These are phyloP conservation scores for Conringia planisiliqua DNA, from an alignment of 345 rosid species.

Conservation along the genomic window DNA sequence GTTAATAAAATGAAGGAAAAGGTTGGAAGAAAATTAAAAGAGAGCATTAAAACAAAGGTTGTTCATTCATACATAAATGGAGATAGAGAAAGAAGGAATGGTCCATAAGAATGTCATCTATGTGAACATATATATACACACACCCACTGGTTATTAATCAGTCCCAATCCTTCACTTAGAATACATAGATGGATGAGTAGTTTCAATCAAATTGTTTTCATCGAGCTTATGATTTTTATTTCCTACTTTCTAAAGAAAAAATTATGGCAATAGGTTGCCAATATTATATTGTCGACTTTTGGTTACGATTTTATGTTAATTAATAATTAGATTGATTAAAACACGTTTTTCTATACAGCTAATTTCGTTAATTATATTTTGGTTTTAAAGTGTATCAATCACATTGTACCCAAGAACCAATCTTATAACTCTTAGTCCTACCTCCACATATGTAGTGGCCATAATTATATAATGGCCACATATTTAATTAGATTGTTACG, in stretches of 20 bases:
- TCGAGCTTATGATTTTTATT: background rate
- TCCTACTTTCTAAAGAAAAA: too few species aligned
- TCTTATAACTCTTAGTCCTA: conserved; percentile 20
- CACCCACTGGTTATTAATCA: background rate
- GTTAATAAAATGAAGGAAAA: background rate
- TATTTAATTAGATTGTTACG: conserved; percentile 22
- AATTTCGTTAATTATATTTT: background rate
- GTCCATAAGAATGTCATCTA: conserved; percentile 32
- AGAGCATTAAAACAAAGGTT: conserved; percentile 26
- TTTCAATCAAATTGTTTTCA: background rate
- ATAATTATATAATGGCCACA: conserved; percentile 9
- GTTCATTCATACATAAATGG: conserved; percentile 25
- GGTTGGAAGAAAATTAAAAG: conserved; percentile 27
- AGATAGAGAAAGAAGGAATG: conserved; percentile 14
- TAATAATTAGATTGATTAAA: background rate
- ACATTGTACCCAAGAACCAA: background rate
- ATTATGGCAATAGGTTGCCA: background rate
- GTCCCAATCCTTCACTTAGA: background rate
- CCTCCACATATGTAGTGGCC: conserved; percentile 9
- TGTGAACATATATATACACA: background rate
- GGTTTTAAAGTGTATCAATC: conserved; percentile 15
- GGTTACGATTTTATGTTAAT: background rate
- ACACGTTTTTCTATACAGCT: background rate
- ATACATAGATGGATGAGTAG: background rate
- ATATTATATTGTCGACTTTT: background rate